phyloP scores from a whole-genome alignment of 441 rosid species.

The Euphorbia celastroides region DNA sequence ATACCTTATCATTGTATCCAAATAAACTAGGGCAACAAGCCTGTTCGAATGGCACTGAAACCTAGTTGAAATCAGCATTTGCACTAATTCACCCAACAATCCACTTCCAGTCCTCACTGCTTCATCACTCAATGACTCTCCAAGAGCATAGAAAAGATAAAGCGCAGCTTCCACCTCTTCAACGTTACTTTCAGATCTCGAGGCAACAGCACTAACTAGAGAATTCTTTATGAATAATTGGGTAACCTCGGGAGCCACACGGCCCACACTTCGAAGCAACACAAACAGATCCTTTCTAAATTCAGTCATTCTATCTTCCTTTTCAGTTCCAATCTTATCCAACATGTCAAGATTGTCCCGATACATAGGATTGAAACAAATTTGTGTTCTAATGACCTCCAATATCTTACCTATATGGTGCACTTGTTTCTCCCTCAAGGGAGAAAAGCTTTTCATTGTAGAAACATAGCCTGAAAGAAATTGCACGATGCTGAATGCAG shows the following conservation, averaged over 20 bases:
- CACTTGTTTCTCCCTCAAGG: conserved; percentile 62
- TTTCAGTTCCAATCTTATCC: conserved; percentile 88
- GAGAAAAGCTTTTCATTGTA: conserved; percentile 66
- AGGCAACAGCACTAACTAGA: conserved; percentile 52
- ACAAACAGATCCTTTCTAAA: conserved; percentile 80
- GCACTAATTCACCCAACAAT: conserved; percentile 61
- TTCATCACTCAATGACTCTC: conserved; percentile 79
- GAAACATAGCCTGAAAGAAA: conserved; percentile 77
- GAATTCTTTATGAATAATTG: conserved; percentile 70
- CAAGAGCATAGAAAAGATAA: conserved; percentile 80
- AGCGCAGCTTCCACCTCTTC: conserved; percentile 97
- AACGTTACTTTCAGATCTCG: conserved; percentile 58
- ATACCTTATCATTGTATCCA: conserved; percentile 77
- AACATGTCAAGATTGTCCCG: conserved; percentile 59
- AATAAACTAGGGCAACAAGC: conserved; percentile 77
- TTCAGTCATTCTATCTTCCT: conserved; percentile 85
- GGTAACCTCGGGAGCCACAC: conserved; percentile 82
- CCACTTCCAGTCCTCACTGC: conserved; percentile 66
- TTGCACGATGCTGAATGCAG: conserved; percentile 58
- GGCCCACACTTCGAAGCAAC: conserved; percentile 73
- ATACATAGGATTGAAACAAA: conserved; percentile 62
- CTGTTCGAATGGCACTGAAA: conserved; percentile 86
- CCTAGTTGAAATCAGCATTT: conserved; percentile 62
- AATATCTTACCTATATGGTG: conserved; percentile 63
- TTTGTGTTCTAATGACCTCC: conserved; percentile 73